A percentile compares a stretch with the other conserved stretches of the same genome.
Conservation (phyloP, 169 alveolate genomes). For the Theileria sp. region DNA sequence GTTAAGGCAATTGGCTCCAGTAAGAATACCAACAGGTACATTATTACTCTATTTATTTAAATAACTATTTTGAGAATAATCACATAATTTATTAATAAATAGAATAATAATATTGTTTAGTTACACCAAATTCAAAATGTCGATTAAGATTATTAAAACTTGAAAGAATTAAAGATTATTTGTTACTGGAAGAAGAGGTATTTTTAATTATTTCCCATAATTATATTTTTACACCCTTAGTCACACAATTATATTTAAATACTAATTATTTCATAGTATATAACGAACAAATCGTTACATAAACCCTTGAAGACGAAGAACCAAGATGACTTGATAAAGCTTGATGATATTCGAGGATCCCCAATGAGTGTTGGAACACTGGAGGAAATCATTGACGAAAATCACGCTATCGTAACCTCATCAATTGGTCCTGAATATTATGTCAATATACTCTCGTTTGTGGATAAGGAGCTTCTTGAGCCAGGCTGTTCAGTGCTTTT, state of each 20-base stretch:
- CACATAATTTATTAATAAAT: background rate
- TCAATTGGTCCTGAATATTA: slow-evolving; percentile 97
- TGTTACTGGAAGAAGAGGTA: slow-evolving; percentile 94
- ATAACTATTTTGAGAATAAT: background rate
- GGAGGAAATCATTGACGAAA: slow-evolving; percentile 97
- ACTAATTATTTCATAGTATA: slow-evolving; percentile 80
- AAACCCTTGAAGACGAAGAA: slow-evolving; percentile 73
- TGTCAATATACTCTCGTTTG: slow-evolving; percentile 95
- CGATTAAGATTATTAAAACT: slow-evolving; percentile 87
- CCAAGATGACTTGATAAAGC: slow-evolving; percentile 81
- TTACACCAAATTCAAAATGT: slow-evolving; percentile 91
- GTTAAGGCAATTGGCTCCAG: slow-evolving; percentile 53
- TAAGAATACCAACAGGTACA: slow-evolving; percentile 61
- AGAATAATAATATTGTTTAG: slow-evolving; percentile 44
- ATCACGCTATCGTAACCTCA: slow-evolving; percentile 98
- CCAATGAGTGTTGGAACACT: slow-evolving; percentile 97
- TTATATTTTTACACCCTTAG: background rate
- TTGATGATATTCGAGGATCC: slow-evolving; percentile 96
- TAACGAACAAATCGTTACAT: slow-evolving; percentile 84
- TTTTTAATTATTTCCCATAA: slow-evolving; percentile 45
- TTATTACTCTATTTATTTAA: slow-evolving; percentile 4
- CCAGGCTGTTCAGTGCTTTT: slow-evolving; percentile 97
- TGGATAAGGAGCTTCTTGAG: slow-evolving; percentile 96
- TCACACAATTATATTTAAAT: slow-evolving; percentile 58
- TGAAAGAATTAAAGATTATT: slow-evolving; percentile 93